Evolutionary conservation across 2,329 filamentous ascomycete genomes (phyloP), one percentile per base, ranked within the genome.

Genomic region (Alternaria triticimaculans): DNA sequence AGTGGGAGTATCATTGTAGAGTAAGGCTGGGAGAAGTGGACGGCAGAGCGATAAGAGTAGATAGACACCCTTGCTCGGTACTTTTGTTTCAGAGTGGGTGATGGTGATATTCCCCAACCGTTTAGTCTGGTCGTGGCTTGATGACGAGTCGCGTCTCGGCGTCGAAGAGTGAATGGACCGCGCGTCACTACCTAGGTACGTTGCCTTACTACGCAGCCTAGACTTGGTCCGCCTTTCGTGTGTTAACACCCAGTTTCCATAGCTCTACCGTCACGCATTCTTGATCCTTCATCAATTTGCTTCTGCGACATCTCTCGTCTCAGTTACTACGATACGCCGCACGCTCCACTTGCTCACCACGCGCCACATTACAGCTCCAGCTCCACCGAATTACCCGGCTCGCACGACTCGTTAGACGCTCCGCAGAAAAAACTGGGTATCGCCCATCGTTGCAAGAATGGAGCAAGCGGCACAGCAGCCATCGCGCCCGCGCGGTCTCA

Each of bases 401-500:
- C 62, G 49, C 56, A 53, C 64, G 70, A 65, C 68, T 72, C 46
- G 25, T 37, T 30, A 45, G 43, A 62, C 60, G 58, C 46, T 54
- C 51, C 44, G 25, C 21, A 37, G 25, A 62, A 54, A 75, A 72
- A 70, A 74, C 68, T 59, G 67, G 66, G 64, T 66, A 67, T 30
- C 37, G 56, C 50, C 30, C 58, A 70, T 69, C 70, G 72, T 72
- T 66, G 67, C 65, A 64, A 67, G 64, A 43, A 76, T 76, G 72
- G 72, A 76, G 51, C 51, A 67, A 33, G 28, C 64, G 33, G 56
- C 62, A 26, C 69, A 68, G 28, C 60, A 70, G 45, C 48, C 64
- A 50, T 56, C 69, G 61, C 79, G 81, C 43, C 76, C 77, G 58
- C 81, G 82, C 58, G 78, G 81, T 69, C 82, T 81, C 44, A 82